Evolutionary conservation across 1,284 basidiomycete species (phyloP).

Genomic region (Apiotrichum siamense): DNA sequence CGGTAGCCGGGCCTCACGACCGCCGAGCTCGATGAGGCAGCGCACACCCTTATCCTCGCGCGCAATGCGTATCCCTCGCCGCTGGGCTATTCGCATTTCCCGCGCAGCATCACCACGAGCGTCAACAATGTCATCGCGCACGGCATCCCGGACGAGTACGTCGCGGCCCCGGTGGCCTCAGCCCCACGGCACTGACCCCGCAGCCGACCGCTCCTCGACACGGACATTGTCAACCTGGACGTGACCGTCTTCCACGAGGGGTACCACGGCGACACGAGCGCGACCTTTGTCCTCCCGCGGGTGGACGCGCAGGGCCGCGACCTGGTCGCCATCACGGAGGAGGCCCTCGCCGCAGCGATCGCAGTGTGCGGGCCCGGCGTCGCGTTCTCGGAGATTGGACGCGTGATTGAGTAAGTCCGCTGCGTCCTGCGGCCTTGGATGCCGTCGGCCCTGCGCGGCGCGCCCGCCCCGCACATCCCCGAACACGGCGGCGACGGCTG

Average conservation of each 20-base stretch:
- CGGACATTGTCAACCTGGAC: slow-evolving; percentile 80
- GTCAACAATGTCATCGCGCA: slow-evolving; percentile 65
- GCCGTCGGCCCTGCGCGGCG: background rate
- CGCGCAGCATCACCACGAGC: slow-evolving; percentile 75
- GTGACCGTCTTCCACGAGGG: slow-evolving; percentile 70
- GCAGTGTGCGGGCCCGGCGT: slow-evolving; percentile 66
- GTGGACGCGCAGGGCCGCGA: slow-evolving; percentile 63
- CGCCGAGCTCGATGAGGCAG: slow-evolving; percentile 59
- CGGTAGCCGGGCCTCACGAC: slow-evolving; percentile 73
- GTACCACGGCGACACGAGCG: slow-evolving; percentile 79
- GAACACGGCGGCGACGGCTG: no score
- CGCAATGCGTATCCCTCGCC: slow-evolving; percentile 83
- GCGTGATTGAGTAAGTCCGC: slow-evolving; percentile 59
- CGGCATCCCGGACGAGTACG: slow-evolving; percentile 79
- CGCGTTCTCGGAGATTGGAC: slow-evolving; percentile 67
- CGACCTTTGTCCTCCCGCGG: slow-evolving; percentile 69
- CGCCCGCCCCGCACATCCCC: no score
- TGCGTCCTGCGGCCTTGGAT: no score
- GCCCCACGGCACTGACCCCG: no score
- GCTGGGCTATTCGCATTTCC: slow-evolving; percentile 70
- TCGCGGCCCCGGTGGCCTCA: slow-evolving; percentile 1
- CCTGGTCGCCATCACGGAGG: slow-evolving; percentile 58
- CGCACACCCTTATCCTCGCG: slow-evolving; percentile 65
- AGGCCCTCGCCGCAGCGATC: slow-evolving; percentile 68
- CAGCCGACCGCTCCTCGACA: slow-evolving; percentile 69